Percentiles rank a stretch among this genome's conserved stretches.
phyloP scores from a whole-genome alignment of 225 moss, liverwort and hornwort species.

The Pseudisothecium myosuroides region DNA sequence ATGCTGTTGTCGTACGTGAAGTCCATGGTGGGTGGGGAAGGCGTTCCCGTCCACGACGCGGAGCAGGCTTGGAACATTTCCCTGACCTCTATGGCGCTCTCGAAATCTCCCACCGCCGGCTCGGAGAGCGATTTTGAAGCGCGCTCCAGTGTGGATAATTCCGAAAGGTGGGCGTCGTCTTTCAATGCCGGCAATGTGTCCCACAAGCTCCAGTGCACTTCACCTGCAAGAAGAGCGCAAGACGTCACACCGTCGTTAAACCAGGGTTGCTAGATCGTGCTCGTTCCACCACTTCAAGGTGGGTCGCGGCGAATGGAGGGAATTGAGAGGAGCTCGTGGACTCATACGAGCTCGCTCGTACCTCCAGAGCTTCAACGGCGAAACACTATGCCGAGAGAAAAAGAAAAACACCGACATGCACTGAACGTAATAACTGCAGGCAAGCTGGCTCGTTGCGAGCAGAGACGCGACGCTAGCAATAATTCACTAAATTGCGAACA shows the following conservation, averaged over 20 bases:
- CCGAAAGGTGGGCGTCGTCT: not conserved
- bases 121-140: not conserved
- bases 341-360: not conserved
- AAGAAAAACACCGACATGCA: not conserved
- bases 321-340: not conserved
- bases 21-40: not conserved
- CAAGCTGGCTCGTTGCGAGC: not conserved
- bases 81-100: no score
- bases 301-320: not conserved
- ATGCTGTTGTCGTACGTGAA: not conserved
- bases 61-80: conserved; percentile 1
- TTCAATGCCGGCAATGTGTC: not conserved
- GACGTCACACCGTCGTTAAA: not conserved
- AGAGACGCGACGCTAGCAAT: not conserved
- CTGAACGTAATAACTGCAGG: not conserved
- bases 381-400: not conserved
- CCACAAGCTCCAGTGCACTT: not conserved
- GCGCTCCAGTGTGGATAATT: not conserved
- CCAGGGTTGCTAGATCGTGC: not conserved
- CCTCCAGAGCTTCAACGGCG: not conserved
- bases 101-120: not conserved
- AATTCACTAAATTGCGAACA: not conserved
- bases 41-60: not conserved
- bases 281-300: not conserved
- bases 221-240: not conserved